Evolutionary conservation across 805 yeast genomes (phyloP).

Genomic region (Starmerella apis): DNA sequence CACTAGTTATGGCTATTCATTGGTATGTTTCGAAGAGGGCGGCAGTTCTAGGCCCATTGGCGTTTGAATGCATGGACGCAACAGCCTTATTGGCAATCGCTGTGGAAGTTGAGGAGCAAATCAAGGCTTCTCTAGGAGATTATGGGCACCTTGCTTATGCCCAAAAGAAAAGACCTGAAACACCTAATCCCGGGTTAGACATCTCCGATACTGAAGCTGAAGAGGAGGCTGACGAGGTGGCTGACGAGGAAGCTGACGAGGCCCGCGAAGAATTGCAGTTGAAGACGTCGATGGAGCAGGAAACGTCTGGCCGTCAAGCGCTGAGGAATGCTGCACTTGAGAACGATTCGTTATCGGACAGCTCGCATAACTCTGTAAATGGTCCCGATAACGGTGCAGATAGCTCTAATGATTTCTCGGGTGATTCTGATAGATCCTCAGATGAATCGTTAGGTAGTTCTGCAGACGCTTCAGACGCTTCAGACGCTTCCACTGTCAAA

Average conservation of each 20-base stretch:
- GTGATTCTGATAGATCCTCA: too few relatives aligned
- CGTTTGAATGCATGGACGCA: constrained; percentile 14
- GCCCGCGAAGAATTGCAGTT: not conserved
- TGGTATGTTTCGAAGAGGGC: constrained; percentile 15
- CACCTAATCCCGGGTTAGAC: not conserved
- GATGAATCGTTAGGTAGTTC: too few relatives aligned
- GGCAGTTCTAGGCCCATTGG: not conserved
- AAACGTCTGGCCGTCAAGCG: too few relatives aligned
- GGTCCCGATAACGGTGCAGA: too few relatives aligned
- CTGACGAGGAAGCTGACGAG: not conserved
- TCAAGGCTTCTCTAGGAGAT: constrained; percentile 14
- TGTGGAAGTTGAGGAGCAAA: constrained; percentile 19
- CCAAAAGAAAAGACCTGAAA: not conserved
- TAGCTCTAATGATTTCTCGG: too few relatives aligned
- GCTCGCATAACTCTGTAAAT: too few relatives aligned
- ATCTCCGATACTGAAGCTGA: not conserved
- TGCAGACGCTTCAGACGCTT: too few relatives aligned
- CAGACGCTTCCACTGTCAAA: too few relatives aligned
- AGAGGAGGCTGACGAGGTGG: not conserved
- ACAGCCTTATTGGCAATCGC: constrained; percentile 20
- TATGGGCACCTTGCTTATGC: constrained; percentile 21
- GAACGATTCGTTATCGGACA: too few relatives aligned
- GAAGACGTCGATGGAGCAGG: not conserved
- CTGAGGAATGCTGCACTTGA: too few relatives aligned
- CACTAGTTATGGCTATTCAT: constrained; percentile 17